Evolutionary conservation across 2,329 filamentous ascomycete species (phyloP).

Genomic region (Aspergillus eucalypticola): DNA sequence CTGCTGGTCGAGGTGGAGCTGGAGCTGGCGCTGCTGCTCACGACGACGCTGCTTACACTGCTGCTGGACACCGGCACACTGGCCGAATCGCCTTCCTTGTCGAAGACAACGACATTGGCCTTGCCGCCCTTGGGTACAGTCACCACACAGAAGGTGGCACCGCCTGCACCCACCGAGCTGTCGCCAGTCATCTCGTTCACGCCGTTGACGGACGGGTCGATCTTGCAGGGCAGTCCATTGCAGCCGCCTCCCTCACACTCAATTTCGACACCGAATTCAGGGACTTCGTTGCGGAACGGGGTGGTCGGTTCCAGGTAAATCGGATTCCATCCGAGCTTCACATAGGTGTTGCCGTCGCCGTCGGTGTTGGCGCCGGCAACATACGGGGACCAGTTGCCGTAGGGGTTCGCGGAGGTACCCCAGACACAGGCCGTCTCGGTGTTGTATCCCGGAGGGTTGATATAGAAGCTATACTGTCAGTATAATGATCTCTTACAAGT

Average conservation of each 20-base stretch:
- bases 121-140: slow-evolving; percentile 67
- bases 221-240: slow-evolving; percentile 72
- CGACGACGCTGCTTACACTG: slow-evolving; percentile 12
- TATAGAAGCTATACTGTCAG: slow-evolving; percentile 61
- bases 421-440: slow-evolving; percentile 67
- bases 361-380: slow-evolving; percentile 75
- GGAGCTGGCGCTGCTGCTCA: slow-evolving; percentile 8
- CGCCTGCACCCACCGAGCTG: slow-evolving; percentile 64
- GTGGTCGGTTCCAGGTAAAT: slow-evolving; percentile 61
- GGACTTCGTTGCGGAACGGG: slow-evolving; percentile 58
- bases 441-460: slow-evolving; percentile 70
- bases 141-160: slow-evolving; percentile 72
- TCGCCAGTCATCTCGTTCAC: slow-evolving; percentile 62
- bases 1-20: slow-evolving; percentile 16
- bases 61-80: not conserved
- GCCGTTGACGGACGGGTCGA: slow-evolving; percentile 60
- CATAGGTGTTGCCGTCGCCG: slow-evolving; percentile 63
- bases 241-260: slow-evolving; percentile 67
- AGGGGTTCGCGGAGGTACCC: slow-evolving; percentile 62
- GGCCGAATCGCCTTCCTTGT: slow-evolving; percentile 29
- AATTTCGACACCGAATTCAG: slow-evolving; percentile 68
- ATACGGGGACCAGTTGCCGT: slow-evolving; percentile 77
- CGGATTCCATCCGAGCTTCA: slow-evolving; percentile 78
- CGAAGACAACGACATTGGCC: slow-evolving; percentile 67
- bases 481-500: not conserved